Conservation (phyloP, 441 rosid species). For the Bruguiera hainesii region DNA sequence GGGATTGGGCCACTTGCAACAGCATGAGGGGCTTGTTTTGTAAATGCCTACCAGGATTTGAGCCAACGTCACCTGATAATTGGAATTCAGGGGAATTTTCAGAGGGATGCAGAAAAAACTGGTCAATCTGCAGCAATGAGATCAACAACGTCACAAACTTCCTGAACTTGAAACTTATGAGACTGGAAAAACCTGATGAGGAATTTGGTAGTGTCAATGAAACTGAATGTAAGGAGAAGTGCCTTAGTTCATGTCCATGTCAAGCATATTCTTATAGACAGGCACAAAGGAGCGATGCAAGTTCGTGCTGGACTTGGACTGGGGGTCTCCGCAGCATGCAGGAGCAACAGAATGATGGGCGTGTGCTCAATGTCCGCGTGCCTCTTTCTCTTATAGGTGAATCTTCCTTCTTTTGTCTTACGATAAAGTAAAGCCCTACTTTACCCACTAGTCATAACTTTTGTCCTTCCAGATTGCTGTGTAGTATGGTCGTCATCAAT, state of each 20-base stretch:
- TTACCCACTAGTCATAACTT: no score
- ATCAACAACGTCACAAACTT: slow-evolving; percentile 28
- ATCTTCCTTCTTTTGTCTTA: background rate
- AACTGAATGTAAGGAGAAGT: slow-evolving; percentile 43
- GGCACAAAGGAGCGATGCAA: background rate
- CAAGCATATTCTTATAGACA: slow-evolving; percentile 45
- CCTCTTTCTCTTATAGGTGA: slow-evolving; percentile 18
- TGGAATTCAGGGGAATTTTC: slow-evolving; percentile 45
- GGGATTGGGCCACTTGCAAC: slow-evolving; percentile 34
- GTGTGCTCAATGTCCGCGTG: slow-evolving; percentile 38
- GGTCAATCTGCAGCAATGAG: slow-evolving; percentile 31
- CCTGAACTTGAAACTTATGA: slow-evolving; percentile 43
- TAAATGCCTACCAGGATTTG: slow-evolving; percentile 34
- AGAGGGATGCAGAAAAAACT: slow-evolving; percentile 51
- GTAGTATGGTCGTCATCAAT: no score
- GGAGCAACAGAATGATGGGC: slow-evolving; percentile 42
- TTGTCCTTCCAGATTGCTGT: no score
- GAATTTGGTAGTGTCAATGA: slow-evolving; percentile 35
- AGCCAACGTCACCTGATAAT: slow-evolving; percentile 27
- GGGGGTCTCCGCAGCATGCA: slow-evolving; percentile 44
- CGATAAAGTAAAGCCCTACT: background rate
- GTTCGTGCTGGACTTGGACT: slow-evolving; percentile 60
- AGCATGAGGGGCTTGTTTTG: slow-evolving; percentile 16
- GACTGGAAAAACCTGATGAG: slow-evolving; percentile 50
- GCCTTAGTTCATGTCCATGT: slow-evolving; percentile 48